Conservation (phyloP, 176 grass and related monocot genomes). For the Poa annua region DNA sequence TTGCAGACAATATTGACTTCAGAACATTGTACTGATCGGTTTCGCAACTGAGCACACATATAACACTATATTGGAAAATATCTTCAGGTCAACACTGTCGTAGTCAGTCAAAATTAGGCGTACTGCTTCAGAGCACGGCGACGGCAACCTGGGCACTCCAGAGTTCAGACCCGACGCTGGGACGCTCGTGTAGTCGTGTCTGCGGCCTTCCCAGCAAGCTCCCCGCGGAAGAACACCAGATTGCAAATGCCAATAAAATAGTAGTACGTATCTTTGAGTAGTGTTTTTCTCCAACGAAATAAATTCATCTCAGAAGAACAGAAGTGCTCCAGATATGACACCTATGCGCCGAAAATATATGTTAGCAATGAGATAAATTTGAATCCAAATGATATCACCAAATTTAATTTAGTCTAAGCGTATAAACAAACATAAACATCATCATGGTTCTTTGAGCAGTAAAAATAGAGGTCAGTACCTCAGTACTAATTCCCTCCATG, state of each 20-base stretch:
- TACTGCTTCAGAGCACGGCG: too few species aligned
- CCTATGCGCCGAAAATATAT: constrained; percentile 44
- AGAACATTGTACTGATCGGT: not conserved
- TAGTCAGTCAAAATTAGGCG: too few species aligned
- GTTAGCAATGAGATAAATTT: constrained; percentile 8
- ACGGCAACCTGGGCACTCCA: too few species aligned
- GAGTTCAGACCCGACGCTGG: too few species aligned
- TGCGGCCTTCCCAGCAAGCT: too few species aligned
- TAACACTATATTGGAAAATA: not conserved
- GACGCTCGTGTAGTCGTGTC: too few species aligned
- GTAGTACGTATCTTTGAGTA: constrained; percentile 49
- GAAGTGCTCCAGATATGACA: constrained; percentile 92
- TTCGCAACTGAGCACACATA: not conserved
- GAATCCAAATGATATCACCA: not conserved
- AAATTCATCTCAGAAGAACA: constrained; percentile 90
- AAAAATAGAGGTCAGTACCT: too few species aligned
- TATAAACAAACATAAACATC: too few species aligned
- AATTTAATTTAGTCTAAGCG: too few species aligned
- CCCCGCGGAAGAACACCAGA: too few species aligned
- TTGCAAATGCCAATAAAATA: not conserved
- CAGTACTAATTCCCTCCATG: too few species aligned
- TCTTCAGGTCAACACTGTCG: not conserved
- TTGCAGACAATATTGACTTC: not conserved
- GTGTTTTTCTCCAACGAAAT: constrained; percentile 65
- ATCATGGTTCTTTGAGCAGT: too few species aligned